Evolutionary conservation across 306 rosid species (phyloP).

Genomic region (Vigna trinervia): DNA sequence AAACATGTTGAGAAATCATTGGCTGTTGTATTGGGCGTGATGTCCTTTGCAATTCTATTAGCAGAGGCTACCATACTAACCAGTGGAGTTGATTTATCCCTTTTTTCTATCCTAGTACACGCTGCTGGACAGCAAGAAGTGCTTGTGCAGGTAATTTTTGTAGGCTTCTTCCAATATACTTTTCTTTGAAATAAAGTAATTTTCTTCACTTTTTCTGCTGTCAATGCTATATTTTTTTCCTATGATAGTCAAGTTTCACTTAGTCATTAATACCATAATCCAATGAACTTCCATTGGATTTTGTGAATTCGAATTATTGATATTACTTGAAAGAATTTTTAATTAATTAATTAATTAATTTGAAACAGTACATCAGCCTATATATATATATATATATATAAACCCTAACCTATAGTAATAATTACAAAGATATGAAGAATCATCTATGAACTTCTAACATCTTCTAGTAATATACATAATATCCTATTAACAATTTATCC

Average conservation of each 20-base stretch:
- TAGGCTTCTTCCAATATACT: neutral
- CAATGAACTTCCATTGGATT: neutral
- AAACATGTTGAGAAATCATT: conserved; percentile 73
- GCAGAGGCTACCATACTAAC: conserved; percentile 95
- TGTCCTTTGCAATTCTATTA: conserved; percentile 83
- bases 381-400: no score
- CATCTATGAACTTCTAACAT: no score
- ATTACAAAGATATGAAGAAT: no score
- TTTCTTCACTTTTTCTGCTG: neutral
- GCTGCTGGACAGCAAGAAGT: conserved; percentile 68
- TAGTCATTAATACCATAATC: neutral
- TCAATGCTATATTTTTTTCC: neutral
- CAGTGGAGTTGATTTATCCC: conserved; percentile 75
- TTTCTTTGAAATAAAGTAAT: conserved; percentile 20
- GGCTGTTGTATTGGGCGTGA: conserved; percentile 72
- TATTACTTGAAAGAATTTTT: no score
- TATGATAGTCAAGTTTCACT: neutral
- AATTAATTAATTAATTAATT: no score
- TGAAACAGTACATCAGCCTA: no score
- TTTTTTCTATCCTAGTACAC: conserved; percentile 84
- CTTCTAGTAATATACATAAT: no score
- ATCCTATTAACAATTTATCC: no score
- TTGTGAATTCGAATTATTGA: conserved; percentile 7
- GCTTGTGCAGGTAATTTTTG: conserved; percentile 78
- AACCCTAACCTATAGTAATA: no score